Evolutionary conservation across 106 monocot genomes (phyloP).

Genomic region (Gastrodia elata): DNA sequence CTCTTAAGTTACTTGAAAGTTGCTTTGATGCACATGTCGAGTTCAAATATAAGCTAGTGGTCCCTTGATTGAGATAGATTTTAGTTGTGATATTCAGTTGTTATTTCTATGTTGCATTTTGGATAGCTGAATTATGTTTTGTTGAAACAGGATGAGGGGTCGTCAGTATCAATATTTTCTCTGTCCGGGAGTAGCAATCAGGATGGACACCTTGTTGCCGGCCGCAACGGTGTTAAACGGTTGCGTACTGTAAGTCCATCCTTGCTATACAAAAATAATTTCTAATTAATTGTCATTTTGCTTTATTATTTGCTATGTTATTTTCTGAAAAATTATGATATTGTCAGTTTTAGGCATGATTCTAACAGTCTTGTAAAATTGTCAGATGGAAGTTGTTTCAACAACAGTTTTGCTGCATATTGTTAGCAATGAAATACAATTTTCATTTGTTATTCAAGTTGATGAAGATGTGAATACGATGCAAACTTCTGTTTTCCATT

Average conservation of each 20-base stretch:
- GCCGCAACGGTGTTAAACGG: conserved; percentile 90
- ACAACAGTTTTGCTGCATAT: not conserved
- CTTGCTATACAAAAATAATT: not conserved
- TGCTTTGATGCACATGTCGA: not conserved
- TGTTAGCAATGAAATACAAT: not conserved
- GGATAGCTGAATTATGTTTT: conserved; percentile 4
- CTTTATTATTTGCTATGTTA: not conserved
- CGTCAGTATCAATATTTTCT: conserved; percentile 87
- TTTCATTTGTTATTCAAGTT: not conserved
- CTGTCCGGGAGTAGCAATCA: conserved; percentile 78
- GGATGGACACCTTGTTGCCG: conserved; percentile 81
- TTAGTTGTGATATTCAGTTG: not conserved
- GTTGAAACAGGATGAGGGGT: conserved; percentile 82
- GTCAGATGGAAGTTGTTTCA: not conserved
- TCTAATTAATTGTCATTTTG: not conserved
- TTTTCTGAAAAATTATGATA: not conserved
- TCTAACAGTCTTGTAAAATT: not conserved
- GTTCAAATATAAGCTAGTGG: not conserved
- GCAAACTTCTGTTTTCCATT: conserved; percentile 1
- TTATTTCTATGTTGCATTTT: not conserved
- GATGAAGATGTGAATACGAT: not conserved
- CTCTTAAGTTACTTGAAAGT: not conserved
- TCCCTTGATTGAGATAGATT: not conserved
- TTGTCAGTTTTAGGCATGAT: not conserved
- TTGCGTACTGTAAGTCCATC: conserved; percentile 67